Percentiles rank a stretch among this genome's conserved stretches.
Conservation (phyloP, 2,329 filamentous ascomycete genomes). For the Aspergillus fijiensis region DNA sequence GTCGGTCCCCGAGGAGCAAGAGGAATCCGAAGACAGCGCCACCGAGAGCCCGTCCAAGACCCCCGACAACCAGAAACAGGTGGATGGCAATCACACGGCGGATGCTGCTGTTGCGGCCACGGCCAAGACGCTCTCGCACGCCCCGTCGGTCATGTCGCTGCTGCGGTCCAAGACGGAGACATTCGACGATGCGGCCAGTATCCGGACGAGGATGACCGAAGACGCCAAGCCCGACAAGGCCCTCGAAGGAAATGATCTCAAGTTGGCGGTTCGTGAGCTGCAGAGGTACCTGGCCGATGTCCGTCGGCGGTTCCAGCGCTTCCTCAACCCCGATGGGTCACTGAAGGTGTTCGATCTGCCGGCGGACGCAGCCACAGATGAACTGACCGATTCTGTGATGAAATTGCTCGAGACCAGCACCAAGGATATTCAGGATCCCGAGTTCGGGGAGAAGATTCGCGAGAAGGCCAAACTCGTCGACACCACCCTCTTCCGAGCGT, state of each 20-base stretch:
- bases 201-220: slow-evolving; percentile 35
- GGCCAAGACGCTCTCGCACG: slow-evolving; percentile 30
- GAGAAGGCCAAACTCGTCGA: slow-evolving; percentile 83
- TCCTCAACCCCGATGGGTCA: slow-evolving; percentile 59
- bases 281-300: slow-evolving; percentile 87
- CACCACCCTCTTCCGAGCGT: slow-evolving; percentile 88
- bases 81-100: slow-evolving; percentile 20
- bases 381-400: slow-evolving; percentile 46
- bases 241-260: slow-evolving; percentile 76
- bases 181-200: slow-evolving; percentile 41
- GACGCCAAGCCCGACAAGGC: slow-evolving; percentile 28
- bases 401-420: slow-evolving; percentile 49
- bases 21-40: slow-evolving; percentile 35
- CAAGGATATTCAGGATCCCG: slow-evolving; percentile 48
- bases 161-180: slow-evolving; percentile 39
- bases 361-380: slow-evolving; percentile 36
- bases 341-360: slow-evolving; percentile 38
- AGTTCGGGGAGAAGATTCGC: slow-evolving; percentile 70
- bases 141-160: slow-evolving; percentile 41
- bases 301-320: slow-evolving; percentile 63
- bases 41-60: slow-evolving; percentile 25
- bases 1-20: slow-evolving; percentile 53
- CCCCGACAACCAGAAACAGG: slow-evolving; percentile 28
- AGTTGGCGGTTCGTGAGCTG: slow-evolving; percentile 75
- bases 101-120: slow-evolving; percentile 26